A percentile compares a stretch with the other conserved stretches of the same genome.
Conservation (phyloP, 129 eudicot species). For the Flaveria linearis region DNA sequence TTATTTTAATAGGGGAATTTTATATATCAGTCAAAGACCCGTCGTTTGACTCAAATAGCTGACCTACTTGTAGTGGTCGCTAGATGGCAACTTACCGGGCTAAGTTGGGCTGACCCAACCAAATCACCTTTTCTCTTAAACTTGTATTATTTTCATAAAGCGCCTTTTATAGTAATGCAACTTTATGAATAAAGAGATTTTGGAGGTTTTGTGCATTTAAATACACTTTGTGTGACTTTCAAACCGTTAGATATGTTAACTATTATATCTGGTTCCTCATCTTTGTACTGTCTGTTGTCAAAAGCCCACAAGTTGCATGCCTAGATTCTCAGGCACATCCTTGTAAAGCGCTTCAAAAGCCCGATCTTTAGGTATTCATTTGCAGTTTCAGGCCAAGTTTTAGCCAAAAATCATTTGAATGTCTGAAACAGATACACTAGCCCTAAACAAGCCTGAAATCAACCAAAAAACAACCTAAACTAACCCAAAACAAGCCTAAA, state of each 20-base stretch:
- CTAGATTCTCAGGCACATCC: no score
- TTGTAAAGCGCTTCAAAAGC: no score
- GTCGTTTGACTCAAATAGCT: constrained; percentile 8
- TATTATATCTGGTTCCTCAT: neutral
- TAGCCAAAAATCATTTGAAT: no score
- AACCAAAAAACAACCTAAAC: no score
- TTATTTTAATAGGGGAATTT: neutral
- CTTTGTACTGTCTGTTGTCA: no score
- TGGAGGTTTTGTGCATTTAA: constrained; percentile 3
- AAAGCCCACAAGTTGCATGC: no score
- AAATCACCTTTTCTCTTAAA: neutral
- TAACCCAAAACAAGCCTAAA: no score
- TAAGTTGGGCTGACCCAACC: neutral
- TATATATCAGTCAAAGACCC: neutral
- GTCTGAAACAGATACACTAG: no score
- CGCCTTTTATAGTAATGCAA: neutral
- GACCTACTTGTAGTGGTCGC: neutral
- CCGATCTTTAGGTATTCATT: no score
- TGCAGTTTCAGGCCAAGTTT: no score
- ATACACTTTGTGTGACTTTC: constrained; percentile 4
- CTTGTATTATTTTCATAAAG: neutral
- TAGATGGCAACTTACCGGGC: neutral
- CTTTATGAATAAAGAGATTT: neutral
- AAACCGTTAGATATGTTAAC: neutral
- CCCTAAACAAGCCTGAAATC: no score